A percentile compares a stretch with the other conserved stretches of the same genome.
phyloP scores from a whole-genome alignment of 768 basidiomycete species.

The Boletus reticulatus region DNA sequence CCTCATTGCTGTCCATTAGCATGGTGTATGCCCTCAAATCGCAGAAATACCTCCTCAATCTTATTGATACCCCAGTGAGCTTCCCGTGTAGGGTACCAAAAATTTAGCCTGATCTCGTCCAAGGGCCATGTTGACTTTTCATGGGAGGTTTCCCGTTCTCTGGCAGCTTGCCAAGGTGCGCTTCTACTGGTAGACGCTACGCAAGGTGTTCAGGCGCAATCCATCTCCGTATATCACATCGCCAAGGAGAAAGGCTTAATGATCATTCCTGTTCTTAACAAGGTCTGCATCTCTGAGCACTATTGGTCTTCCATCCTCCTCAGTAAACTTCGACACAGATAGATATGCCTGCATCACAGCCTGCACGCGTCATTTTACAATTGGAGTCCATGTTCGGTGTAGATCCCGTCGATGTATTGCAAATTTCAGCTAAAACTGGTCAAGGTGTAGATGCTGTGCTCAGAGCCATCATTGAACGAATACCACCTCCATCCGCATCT shows the following conservation, averaged over 20 bases:
- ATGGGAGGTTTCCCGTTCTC: constrained; percentile 91
- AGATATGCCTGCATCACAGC: constrained; percentile 88
- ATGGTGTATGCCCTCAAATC: constrained; percentile 71
- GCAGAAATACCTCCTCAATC: constrained; percentile 73
- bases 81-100: not conserved
- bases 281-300: constrained; percentile 43
- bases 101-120: not conserved
- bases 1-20: constrained; percentile 36
- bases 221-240: constrained; percentile 90
- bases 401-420: constrained; percentile 67
- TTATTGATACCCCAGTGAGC: constrained; percentile 92
- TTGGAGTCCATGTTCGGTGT: constrained; percentile 83
- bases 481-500: constrained; percentile 74
- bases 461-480: constrained; percentile 73
- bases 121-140: constrained; percentile 97
- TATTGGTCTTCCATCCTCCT: not conserved
- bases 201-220: constrained; percentile 97
- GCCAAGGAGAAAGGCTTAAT: constrained; percentile 78
- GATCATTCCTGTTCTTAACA: constrained; percentile 92
- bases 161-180: constrained; percentile 94
- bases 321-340: constrained; percentile 48
- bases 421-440: constrained; percentile 92
- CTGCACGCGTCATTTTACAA: constrained; percentile 75
- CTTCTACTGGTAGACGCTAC: constrained; percentile 88
- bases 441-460: constrained; percentile 76